These are phyloP conservation scores for Blastobotrys elegans DNA, from an alignment of 1,139 yeast species.

Conservation along the genomic window DNA sequence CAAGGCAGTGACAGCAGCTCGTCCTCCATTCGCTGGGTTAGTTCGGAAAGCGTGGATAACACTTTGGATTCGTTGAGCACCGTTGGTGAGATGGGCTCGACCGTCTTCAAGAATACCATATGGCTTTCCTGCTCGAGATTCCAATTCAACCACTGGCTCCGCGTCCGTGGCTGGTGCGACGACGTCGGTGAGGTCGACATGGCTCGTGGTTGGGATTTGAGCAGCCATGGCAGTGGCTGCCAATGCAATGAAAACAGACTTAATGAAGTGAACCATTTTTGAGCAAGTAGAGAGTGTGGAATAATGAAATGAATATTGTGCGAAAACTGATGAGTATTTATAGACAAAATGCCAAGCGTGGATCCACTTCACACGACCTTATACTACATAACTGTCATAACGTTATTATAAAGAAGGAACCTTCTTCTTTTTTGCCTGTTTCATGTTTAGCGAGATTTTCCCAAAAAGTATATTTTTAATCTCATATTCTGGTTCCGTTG, in stretches of 20 bases:
- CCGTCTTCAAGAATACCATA: conserved; percentile 1
- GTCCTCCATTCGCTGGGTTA: conserved; percentile 24
- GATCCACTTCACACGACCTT: no score
- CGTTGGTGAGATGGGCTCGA: conserved; percentile 19
- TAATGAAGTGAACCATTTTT: conserved; percentile 8
- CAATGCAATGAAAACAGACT: conserved; percentile 1
- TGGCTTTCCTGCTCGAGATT: conserved; percentile 2
- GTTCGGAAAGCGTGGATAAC: conserved; percentile 18
- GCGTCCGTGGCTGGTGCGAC: neutral
- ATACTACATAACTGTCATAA: no score
- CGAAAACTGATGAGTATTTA: neutral
- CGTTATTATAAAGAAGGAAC: no score
- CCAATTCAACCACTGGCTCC: neutral
- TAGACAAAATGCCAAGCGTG: no score
- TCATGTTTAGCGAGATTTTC: no score
- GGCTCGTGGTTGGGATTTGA: neutral
- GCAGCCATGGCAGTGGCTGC: conserved; percentile 7
- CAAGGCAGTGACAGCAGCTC: conserved; percentile 24
- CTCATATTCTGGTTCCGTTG: no score
- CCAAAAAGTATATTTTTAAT: no score
- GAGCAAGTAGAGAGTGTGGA: neutral
- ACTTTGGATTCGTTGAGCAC: conserved; percentile 23
- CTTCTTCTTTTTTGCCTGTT: no score
- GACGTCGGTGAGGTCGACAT: neutral
- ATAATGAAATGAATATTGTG: neutral